Evolutionary conservation across 306 rosid species (phyloP), one percentile per base, ranked within the genome.

Genomic region (Fragaria nilgerrensis): DNA sequence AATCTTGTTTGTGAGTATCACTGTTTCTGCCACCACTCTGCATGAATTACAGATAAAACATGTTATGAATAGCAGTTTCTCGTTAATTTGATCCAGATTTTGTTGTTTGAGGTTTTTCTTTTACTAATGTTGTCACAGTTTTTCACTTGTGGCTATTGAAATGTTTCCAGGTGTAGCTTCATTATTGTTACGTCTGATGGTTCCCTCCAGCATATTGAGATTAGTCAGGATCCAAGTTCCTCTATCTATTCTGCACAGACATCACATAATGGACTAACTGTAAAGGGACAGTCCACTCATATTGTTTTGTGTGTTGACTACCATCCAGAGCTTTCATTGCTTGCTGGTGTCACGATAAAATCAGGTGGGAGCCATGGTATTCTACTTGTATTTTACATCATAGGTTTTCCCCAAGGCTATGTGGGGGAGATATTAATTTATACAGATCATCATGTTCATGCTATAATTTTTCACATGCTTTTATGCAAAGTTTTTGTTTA

Each of bases 141-240:
- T 69, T 71, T 55, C 63, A 80, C 53, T 63, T 73, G 23, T 75
- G 72, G 71, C 61, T 78, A 36, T 73, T 85, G 79, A 76, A 70
- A 77, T 85, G 43, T 83, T n/a, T 88, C 32, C 86, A 81, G 92
- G 87, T 95, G 97, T 85, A 89, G 85, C 89, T 95, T 95, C 82
- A 77, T 84, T 53, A 43, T 90, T 77, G 77, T 95, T 77, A 87
- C 96, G 5, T 87, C 88, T 37, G 97, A 92, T 75, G 97, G 99
- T 77, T 95, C 84, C 43, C 83, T 92, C 83, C 91, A 88, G 75
- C 91, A 82, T 69, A 80, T 95, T 77, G 97, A 90, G 86, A 86
- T 92, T 71, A 85, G 85, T 82, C 82, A 78, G 78, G 94, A 89
- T 55, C 91, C 93, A 77, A 86, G 79, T 81, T 75, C 80, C 75